Evolutionary conservation across 305 asterid genomes (phyloP), one percentile per base, ranked within the genome.

Genomic region (Rubia peregrina): DNA sequence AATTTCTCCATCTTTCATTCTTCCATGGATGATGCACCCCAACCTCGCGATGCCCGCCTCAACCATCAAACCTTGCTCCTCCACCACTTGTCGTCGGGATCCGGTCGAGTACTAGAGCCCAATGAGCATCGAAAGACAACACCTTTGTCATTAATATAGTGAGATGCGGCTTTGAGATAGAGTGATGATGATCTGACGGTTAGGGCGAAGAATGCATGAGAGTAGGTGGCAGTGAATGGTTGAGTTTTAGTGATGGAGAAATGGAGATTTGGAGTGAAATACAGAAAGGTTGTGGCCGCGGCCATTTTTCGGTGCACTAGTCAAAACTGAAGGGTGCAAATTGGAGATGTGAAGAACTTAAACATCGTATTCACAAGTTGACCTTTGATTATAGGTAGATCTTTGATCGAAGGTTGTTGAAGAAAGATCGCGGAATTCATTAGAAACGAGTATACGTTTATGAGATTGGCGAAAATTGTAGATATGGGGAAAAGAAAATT

Each of bases 341-440:
- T 79, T 79, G 78, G 64, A 84, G 98, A 81, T 90, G 96, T 71
- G 51, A 10, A 76, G 83, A 78, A 55, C 91, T 92, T 67, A 75
- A 22, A 53, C 62, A 81, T 60, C 85, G 88, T 10, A 79, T 88
- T 44, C 64, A 83, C 22, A 71, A 67, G 72, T 44, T 85, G 4
- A 56, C 65, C 57, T 73, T 24, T 24, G 26, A 24, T 24, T 24
- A 24, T 24, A 24, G 26, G 26, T 24, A 24, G 26, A 24, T 24
- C 26, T 24, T 24, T 24, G 26, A 24, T 24, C 26, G 26, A 24
- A 24, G 26, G 26, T 24, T 24, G 26, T 24, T 24, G 26, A 24
- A 24, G 26, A 24, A 24, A 24, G 26, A 24, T 24, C 1, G 26
- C 26, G 26, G 26, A 24, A 24, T 24, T 24, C 26, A 24, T 1